Evolutionary conservation across 2,329 filamentous ascomycete species (phyloP).

Genomic region (Tolypocladium ovalisporum): DNA sequence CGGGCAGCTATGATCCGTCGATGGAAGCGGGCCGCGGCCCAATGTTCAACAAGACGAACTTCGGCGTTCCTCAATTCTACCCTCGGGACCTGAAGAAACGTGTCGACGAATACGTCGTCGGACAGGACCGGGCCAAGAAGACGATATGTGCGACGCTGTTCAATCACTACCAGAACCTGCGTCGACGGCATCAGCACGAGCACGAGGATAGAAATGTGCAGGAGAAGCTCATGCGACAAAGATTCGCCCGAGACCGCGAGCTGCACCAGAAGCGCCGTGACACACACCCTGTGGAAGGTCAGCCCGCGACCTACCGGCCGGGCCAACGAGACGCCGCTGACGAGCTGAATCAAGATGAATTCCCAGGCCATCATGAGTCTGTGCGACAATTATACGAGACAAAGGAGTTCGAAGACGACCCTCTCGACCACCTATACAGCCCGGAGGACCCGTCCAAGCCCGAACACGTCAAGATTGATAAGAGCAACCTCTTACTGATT

Average conservation of each 20-base stretch:
- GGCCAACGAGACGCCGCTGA: conserved; percentile 9
- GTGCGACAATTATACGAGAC: conserved; percentile 29
- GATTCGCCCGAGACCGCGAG: conserved; percentile 57
- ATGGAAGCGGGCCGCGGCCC: conserved; percentile 43
- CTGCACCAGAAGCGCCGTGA: conserved; percentile 42
- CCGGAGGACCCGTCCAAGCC: conserved; percentile 33
- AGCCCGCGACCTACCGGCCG: conserved; percentile 11
- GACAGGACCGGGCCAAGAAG: conserved; percentile 90
- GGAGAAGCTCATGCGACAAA: conserved; percentile 61
- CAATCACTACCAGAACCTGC: conserved; percentile 88
- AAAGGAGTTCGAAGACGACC: conserved; percentile 16
- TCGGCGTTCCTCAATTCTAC: conserved; percentile 53
- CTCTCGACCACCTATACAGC: conserved; percentile 33
- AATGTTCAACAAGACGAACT: conserved; percentile 46
- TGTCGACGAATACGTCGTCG: conserved; percentile 92
- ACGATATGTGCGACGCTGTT: conserved; percentile 87
- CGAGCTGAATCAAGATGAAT: conserved; percentile 38
- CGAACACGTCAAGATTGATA: conserved; percentile 67
- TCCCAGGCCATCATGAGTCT: conserved; percentile 38
- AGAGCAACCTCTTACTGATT: conserved; percentile 85
- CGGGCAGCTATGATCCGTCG: conserved; percentile 46
- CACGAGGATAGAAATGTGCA: conserved; percentile 44
- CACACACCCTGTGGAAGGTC: conserved; percentile 71
- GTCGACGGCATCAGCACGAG: conserved; percentile 69
- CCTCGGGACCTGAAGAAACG: conserved; percentile 71